Conservation (phyloP, 2,329 filamentous ascomycete genomes). For the Seiridium unicorne region DNA sequence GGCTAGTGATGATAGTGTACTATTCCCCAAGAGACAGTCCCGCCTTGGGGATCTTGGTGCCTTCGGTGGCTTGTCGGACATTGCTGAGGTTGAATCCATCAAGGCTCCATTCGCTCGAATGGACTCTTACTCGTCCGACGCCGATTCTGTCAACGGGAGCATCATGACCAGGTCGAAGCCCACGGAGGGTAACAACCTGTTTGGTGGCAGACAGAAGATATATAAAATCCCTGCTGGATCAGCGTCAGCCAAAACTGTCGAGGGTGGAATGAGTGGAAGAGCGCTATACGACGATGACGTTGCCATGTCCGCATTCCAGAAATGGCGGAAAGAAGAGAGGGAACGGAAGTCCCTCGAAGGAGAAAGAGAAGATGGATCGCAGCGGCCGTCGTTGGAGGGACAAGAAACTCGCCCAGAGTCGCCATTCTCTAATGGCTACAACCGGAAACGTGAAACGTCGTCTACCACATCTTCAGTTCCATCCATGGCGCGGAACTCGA, state of each 20-base stretch:
- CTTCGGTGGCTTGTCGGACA: conserved; percentile 66
- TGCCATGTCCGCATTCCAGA: conserved; percentile 78
- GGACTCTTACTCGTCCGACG: conserved; percentile 61
- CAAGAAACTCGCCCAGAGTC: conserved; percentile 47
- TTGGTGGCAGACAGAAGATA: conserved; percentile 93
- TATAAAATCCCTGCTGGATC: conserved; percentile 72
- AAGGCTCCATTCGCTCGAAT: conserved; percentile 58
- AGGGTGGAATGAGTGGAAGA: conserved; percentile 59
- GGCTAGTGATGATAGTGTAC: conserved; percentile 90
- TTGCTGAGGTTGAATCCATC: conserved; percentile 86
- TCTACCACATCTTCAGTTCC: conserved; percentile 75
- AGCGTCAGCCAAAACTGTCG: conserved; percentile 36
- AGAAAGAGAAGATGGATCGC: conserved; percentile 32
- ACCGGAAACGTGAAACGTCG: conserved; percentile 78
- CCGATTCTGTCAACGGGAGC: conserved; percentile 61
- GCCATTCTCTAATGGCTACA: conserved; percentile 61
- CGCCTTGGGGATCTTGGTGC: conserved; percentile 70
- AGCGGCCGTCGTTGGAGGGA: conserved; percentile 36
- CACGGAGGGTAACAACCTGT: conserved; percentile 86
- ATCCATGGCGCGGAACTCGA: conserved; percentile 72
- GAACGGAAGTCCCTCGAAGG: conserved; percentile 44
- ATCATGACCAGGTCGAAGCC: conserved; percentile 85
- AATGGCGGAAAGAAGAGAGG: conserved; percentile 62
- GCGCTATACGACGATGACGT: conserved; percentile 87
- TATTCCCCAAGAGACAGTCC: conserved; percentile 79